These are phyloP conservation scores for Nakazawaea ernobii DNA, from an alignment of 805 yeast genomes.

Conservation along the genomic window DNA sequence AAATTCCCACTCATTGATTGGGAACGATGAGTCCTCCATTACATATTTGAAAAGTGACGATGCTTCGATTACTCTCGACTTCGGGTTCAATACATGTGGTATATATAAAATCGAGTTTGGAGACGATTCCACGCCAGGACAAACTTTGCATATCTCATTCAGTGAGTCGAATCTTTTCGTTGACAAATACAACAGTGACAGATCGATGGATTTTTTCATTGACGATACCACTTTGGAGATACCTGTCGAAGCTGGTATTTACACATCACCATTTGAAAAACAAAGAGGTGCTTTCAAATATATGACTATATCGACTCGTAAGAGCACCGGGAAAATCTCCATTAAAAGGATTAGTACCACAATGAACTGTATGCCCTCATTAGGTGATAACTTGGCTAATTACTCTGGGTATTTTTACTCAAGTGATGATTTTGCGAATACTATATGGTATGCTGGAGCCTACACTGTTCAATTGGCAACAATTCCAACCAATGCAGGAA, in stretches of 20 bases:
- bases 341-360: slow-evolving; percentile 5
- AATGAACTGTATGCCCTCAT: slow-evolving; percentile 12
- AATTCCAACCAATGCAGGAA: slow-evolving; percentile 44
- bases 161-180: slow-evolving; percentile 9
- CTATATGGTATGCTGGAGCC: slow-evolving; percentile 38
- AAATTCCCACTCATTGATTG: slow-evolving; percentile 4
- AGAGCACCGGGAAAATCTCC: slow-evolving; percentile 24
- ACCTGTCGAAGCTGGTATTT: slow-evolving; percentile 7
- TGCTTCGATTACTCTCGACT: slow-evolving; percentile 11
- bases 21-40: neutral
- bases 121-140: slow-evolving; percentile 3
- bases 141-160: slow-evolving; percentile 9
- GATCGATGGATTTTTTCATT: slow-evolving; percentile 12
- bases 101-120: slow-evolving; percentile 8
- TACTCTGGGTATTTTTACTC: slow-evolving; percentile 10
- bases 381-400: slow-evolving; percentile 9
- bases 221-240: slow-evolving; percentile 11
- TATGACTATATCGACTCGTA: slow-evolving; percentile 19
- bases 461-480: slow-evolving; percentile 26
- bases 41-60: slow-evolving; percentile 9
- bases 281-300: slow-evolving; percentile 12
- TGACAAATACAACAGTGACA: slow-evolving; percentile 8
- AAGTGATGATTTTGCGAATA: slow-evolving; percentile 42
- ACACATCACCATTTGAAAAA: slow-evolving; percentile 6
- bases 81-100: slow-evolving; percentile 13